phyloP scores from a whole-genome alignment of 2,329 filamentous ascomycete species.

The Pseudopithomyces chartarum region DNA sequence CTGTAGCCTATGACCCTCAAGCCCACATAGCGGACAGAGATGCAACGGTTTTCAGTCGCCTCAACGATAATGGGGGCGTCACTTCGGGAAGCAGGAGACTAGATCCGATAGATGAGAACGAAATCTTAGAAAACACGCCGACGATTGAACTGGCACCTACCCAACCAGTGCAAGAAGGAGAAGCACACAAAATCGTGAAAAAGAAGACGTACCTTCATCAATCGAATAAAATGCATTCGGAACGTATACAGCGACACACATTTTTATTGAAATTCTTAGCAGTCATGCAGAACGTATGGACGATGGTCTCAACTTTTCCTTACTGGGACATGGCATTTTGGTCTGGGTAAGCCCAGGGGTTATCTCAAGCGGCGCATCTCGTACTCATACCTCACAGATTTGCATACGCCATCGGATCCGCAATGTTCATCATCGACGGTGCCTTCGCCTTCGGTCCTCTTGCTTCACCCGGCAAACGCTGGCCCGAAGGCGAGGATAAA shows the following conservation, averaged over 20 bases:
- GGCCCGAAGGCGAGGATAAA: slow-evolving; percentile 3
- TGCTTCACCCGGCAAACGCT: neutral
- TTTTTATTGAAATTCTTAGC: neutral
- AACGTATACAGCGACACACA: neutral
- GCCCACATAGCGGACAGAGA: neutral
- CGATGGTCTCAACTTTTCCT: slow-evolving; percentile 5
- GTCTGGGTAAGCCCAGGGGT: neutral
- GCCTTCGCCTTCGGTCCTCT: slow-evolving; percentile 4
- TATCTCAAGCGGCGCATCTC: neutral
- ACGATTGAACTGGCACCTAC: neutral
- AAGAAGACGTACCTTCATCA: neutral
- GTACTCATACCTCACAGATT: neutral
- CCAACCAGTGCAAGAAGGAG: neutral
- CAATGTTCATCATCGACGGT: slow-evolving; percentile 2
- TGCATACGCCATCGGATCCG: slow-evolving; percentile 1
- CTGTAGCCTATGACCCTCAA: neutral
- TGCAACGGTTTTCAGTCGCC: neutral
- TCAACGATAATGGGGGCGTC: neutral
- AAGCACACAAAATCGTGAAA: neutral
- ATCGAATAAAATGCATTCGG: neutral
- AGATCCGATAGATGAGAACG: neutral
- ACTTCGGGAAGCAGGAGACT: neutral
- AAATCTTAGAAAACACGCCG: neutral
- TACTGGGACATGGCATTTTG: slow-evolving; percentile 10
- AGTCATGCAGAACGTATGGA: slow-evolving; percentile 5